phyloP scores from a whole-genome alignment of 2,329 filamentous ascomycete genomes.

The Fusarium duplospermum region DNA sequence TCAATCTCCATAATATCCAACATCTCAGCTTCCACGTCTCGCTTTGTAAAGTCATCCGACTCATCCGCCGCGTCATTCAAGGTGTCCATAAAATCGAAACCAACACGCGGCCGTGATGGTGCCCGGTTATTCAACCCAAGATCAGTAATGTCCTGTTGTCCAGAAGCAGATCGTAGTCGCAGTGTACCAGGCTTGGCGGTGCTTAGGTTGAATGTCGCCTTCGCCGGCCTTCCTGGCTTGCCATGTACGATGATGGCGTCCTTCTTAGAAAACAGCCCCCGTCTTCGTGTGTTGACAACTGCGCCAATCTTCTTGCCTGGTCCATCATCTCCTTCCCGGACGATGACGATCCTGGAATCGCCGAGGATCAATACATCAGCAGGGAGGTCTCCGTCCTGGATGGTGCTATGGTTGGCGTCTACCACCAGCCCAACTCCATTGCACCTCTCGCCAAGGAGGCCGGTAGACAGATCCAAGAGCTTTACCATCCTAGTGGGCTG shows the following conservation, averaged over 20 bases:
- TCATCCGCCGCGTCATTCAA: slow-evolving; percentile 65
- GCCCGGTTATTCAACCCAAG: slow-evolving; percentile 33
- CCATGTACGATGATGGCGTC: slow-evolving; percentile 68
- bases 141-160: slow-evolving; percentile 37
- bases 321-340: slow-evolving; percentile 64
- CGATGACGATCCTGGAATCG: slow-evolving; percentile 66
- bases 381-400: slow-evolving; percentile 56
- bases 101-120: slow-evolving; percentile 49
- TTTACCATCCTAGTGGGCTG: slow-evolving; percentile 68
- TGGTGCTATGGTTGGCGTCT: slow-evolving; percentile 44
- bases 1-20: slow-evolving; percentile 76
- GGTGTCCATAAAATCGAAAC: slow-evolving; percentile 64
- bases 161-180: slow-evolving; percentile 46
- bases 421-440: slow-evolving; percentile 62
- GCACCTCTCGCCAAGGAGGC: slow-evolving; percentile 68
- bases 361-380: slow-evolving; percentile 67
- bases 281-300: slow-evolving; percentile 48
- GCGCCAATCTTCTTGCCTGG: slow-evolving; percentile 57
- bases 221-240: slow-evolving; percentile 52
- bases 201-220: slow-evolving; percentile 63
- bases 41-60: slow-evolving; percentile 59
- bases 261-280: slow-evolving; percentile 52
- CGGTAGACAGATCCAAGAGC: slow-evolving; percentile 63
- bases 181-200: slow-evolving; percentile 55
- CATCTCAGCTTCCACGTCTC: slow-evolving; percentile 70